Evolutionary conservation across 2,329 filamentous ascomycete species (phyloP).

Genomic region (Sporothrix dimorphospora): DNA sequence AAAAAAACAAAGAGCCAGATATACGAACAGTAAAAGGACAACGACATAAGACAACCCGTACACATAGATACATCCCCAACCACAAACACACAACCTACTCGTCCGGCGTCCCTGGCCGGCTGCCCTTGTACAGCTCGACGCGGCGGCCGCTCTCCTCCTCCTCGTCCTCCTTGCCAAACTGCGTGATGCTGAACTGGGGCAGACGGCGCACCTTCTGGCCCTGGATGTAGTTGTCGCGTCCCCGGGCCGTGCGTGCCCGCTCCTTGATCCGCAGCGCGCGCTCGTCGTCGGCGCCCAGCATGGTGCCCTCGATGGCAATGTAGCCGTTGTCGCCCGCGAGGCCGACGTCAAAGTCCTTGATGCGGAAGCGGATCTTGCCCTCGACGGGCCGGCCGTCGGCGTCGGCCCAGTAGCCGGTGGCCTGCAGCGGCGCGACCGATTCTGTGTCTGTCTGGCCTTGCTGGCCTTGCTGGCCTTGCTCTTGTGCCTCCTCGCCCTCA

Average conservation of each 20-base stretch:
- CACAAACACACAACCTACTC: conserved; percentile 1
- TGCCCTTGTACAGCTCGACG: conserved; percentile 43
- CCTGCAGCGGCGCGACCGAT: conserved; percentile 44
- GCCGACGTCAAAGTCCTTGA: conserved; percentile 82
- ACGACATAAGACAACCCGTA: not conserved
- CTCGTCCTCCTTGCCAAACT: conserved; percentile 53
- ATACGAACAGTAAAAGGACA: not conserved
- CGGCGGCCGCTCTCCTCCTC: conserved; percentile 46
- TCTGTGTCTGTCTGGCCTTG: conserved; percentile 32
- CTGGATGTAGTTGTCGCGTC: conserved; percentile 41
- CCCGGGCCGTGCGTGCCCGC: conserved; percentile 44
- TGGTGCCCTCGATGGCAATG: conserved; percentile 84
- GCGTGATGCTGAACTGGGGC: conserved; percentile 62
- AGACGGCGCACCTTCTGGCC: conserved; percentile 41
- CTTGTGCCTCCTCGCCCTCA: not conserved
- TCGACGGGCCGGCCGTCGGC: conserved; percentile 68
- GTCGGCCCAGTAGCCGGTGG: conserved; percentile 75
- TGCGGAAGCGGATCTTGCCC: conserved; percentile 73
- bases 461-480: not conserved
- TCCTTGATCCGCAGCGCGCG: conserved; percentile 60
- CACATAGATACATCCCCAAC: too few relatives aligned
- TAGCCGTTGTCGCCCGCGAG: conserved; percentile 76
- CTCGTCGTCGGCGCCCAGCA: conserved; percentile 72
- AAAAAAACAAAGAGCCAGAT: not conserved
- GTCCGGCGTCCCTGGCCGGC: conserved; percentile 39